These are phyloP conservation scores for Chlamydomonas asymmetrica DNA, from an alignment of 139 green algal species.

Conservation along the genomic window DNA sequence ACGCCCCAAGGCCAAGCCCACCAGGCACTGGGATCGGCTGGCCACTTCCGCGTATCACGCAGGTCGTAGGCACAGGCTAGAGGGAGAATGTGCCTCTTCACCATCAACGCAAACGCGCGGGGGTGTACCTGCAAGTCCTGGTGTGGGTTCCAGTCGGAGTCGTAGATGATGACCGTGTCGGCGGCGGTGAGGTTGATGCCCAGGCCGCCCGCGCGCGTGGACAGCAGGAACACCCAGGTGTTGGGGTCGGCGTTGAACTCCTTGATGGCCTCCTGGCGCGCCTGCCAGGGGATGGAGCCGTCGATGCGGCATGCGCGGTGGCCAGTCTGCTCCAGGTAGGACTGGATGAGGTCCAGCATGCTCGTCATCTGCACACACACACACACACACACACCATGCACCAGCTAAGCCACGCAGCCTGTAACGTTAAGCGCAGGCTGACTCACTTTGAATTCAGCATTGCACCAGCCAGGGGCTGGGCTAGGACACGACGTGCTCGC, in stretches of 20 bases:
- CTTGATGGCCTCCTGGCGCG: constrained; percentile 56
- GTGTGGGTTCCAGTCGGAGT: constrained; percentile 95
- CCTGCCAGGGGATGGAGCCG: constrained; percentile 71
- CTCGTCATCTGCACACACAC: constrained; percentile 89
- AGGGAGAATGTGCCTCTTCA: too few relatives aligned
- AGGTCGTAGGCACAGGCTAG: too few relatives aligned
- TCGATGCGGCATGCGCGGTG: constrained; percentile 88
- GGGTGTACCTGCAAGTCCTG: constrained; percentile 79
- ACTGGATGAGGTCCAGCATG: constrained; percentile 96
- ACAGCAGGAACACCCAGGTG: constrained; percentile 91
- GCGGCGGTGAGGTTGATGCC: constrained; percentile 93
- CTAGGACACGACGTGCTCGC: too few relatives aligned
- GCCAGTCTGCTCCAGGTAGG: constrained; percentile 86
- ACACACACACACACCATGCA: too few relatives aligned
- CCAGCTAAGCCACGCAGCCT: too few relatives aligned
- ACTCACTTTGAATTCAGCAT: too few relatives aligned
- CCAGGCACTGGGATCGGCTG: too few relatives aligned
- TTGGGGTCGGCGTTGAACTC: constrained; percentile 53
- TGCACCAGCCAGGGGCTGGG: too few relatives aligned
- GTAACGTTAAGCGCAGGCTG: too few relatives aligned
- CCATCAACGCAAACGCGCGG: not conserved
- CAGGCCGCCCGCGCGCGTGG: constrained; percentile 93
- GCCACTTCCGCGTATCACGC: too few relatives aligned
- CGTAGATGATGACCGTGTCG: constrained; percentile 96
- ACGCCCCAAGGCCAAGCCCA: too few relatives aligned